phyloP scores from a whole-genome alignment of 2,329 filamentous ascomycete genomes.

The Sarocladium kiliense region DNA sequence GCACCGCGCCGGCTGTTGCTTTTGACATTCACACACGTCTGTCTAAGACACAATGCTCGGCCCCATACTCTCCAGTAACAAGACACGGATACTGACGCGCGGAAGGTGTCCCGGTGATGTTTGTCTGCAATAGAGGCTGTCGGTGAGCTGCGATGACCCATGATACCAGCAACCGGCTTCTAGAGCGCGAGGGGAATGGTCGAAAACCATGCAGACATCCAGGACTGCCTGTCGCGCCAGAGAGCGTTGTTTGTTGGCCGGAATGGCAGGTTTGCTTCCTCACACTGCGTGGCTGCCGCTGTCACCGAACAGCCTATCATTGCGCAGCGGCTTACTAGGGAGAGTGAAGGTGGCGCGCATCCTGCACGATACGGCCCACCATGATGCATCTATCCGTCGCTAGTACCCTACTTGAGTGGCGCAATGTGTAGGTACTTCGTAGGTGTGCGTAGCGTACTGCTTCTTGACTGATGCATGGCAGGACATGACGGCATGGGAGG shows the following conservation, averaged over 20 bases:
- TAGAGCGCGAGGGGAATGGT: too few species aligned
- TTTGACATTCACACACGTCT: not conserved
- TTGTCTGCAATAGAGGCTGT: not conserved
- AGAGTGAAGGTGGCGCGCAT: not conserved
- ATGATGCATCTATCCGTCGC: not conserved
- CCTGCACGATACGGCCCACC: constrained; percentile 4
- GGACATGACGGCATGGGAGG: not conserved
- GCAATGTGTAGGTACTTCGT: not conserved
- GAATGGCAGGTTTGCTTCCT: not conserved
- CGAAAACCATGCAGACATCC: not conserved
- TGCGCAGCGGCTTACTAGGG: not conserved
- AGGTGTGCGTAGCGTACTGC: not conserved
- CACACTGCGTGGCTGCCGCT: not conserved
- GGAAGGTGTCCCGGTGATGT: not conserved
- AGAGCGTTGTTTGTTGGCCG: not conserved
- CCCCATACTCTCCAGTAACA: not conserved
- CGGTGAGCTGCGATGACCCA: not conserved
- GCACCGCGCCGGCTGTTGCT: not conserved
- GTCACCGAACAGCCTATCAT: not conserved
- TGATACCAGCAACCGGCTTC: not conserved
- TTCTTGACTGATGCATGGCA: not conserved
- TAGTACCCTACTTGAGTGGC: not conserved
- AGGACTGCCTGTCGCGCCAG: not conserved
- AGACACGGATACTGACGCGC: not conserved
- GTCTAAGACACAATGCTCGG: not conserved